Percentiles rank a stretch among this genome's conserved stretches.
Conservation (phyloP, 371 early-diverging fungal species). For the Syncephalastrum sp. region DNA sequence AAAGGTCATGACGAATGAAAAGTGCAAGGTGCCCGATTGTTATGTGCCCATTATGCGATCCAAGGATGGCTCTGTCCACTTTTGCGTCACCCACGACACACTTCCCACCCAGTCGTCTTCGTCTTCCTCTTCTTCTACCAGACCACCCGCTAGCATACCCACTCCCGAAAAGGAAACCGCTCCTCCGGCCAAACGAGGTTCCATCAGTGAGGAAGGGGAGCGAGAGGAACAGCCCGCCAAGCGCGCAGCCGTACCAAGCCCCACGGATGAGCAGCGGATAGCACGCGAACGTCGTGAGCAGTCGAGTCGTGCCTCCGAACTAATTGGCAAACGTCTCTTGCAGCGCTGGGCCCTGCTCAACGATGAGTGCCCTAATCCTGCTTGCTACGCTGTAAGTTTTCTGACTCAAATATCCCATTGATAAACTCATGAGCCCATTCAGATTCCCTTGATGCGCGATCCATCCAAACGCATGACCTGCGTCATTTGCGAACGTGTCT, state of each 20-base stretch:
- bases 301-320: slow-evolving; percentile 58
- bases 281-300: slow-evolving; percentile 49
- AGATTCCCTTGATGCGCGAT: slow-evolving; percentile 65
- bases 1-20: slow-evolving; percentile 53
- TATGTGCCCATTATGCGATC: slow-evolving; percentile 55
- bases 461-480: slow-evolving; percentile 62
- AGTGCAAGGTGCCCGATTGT: slow-evolving; percentile 40
- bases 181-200: slow-evolving; percentile 16
- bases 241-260: too few species aligned
- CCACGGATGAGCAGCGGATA: background rate
- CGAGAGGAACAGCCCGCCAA: too few species aligned
- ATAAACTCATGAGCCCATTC: background rate
- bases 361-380: slow-evolving; percentile 57
- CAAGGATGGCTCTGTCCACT: slow-evolving; percentile 44
- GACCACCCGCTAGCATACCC: background rate
- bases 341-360: slow-evolving; percentile 74
- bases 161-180: slow-evolving; percentile 1
- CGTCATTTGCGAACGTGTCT: slow-evolving; percentile 61
- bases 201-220: background rate
- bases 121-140: slow-evolving; percentile 2
- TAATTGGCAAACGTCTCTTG: slow-evolving; percentile 68
- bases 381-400: slow-evolving; percentile 58
- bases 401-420: background rate
- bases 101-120: slow-evolving; percentile 23
- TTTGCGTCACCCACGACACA: slow-evolving; percentile 53